phyloP scores from a whole-genome alignment of 768 basidiomycete genomes.

The Suillus variegatus region DNA sequence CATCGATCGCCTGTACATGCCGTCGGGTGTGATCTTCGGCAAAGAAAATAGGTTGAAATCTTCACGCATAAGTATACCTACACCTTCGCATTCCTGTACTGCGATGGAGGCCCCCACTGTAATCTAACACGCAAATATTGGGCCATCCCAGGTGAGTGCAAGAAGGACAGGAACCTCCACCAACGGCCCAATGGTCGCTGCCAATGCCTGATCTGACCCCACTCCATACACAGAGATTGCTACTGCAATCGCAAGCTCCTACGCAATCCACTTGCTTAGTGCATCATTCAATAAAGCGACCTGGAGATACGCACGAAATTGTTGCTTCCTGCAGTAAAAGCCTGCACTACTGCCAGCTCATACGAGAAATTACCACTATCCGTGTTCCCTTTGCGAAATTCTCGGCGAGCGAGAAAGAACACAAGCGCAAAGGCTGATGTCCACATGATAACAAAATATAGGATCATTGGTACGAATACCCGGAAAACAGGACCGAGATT shows the following conservation, averaged over 20 bases:
- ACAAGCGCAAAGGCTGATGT: conserved; percentile 57
- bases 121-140: conserved; percentile 44
- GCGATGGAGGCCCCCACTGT: conserved; percentile 34
- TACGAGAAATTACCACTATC: conserved; percentile 44
- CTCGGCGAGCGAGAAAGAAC: conserved; percentile 45
- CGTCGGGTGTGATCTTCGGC: background rate
- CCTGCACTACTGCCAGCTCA: conserved; percentile 73
- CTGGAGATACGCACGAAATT: conserved; percentile 56
- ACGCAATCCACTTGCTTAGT: conserved; percentile 2
- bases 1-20: background rate
- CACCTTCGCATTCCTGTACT: background rate
- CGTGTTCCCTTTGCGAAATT: conserved; percentile 17
- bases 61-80: background rate
- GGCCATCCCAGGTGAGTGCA: conserved; percentile 64
- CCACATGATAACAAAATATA: conserved; percentile 85
- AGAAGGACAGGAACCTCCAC: conserved; percentile 81
- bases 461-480: conserved; percentile 75
- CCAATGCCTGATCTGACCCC: conserved; percentile 75
- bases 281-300: too few relatives aligned
- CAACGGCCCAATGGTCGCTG: conserved; percentile 78
- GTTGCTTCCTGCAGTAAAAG: conserved; percentile 80
- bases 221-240: conserved; percentile 78
- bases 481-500: conserved; percentile 80
- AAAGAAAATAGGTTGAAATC: background rate
- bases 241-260: conserved; percentile 85